Percentiles rank a stretch among this genome's conserved stretches.
These are phyloP conservation scores for Camellia japonica DNA, from an alignment of 148 eudicot genomes.

Conservation along the genomic window DNA sequence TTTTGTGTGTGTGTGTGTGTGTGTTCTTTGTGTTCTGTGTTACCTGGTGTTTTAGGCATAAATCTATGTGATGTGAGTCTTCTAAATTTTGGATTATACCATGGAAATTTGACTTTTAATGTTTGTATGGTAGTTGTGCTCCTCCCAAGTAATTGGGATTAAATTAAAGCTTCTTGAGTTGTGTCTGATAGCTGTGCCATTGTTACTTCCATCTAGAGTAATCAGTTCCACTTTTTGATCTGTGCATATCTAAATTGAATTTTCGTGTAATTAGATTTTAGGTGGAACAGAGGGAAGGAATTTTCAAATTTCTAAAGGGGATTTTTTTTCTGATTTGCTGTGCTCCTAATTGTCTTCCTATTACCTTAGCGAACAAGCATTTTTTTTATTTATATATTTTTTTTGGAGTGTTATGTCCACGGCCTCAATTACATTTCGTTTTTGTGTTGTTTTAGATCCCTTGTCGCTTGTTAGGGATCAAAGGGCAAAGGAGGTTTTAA, in stretches of 20 bases:
- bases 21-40: too few relatives aligned
- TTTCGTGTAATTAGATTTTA: not conserved
- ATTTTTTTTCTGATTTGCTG: not conserved
- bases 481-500: slow-evolving; percentile 76
- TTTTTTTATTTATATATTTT: not conserved
- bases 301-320: not conserved
- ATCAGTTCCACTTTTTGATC: not conserved
- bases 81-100: too few relatives aligned
- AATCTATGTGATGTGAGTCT: too few relatives aligned
- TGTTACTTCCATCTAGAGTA: not conserved
- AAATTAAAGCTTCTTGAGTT: too few relatives aligned
- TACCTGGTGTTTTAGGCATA: too few relatives aligned
- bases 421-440: slow-evolving; percentile 14
- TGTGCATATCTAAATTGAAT: not conserved
- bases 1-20: too few relatives aligned
- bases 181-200: not conserved
- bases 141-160: too few relatives aligned
- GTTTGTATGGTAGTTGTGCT: too few relatives aligned
- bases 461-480: slow-evolving; percentile 96
- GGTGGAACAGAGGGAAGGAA: not conserved
- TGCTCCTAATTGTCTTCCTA: not conserved
- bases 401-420: not conserved
- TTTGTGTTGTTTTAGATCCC: slow-evolving; percentile 57
- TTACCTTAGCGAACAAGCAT: not conserved
- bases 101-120: too few relatives aligned